phyloP scores from a whole-genome alignment of 805 yeast species.

The Saccharomycopsis capsularis region DNA sequence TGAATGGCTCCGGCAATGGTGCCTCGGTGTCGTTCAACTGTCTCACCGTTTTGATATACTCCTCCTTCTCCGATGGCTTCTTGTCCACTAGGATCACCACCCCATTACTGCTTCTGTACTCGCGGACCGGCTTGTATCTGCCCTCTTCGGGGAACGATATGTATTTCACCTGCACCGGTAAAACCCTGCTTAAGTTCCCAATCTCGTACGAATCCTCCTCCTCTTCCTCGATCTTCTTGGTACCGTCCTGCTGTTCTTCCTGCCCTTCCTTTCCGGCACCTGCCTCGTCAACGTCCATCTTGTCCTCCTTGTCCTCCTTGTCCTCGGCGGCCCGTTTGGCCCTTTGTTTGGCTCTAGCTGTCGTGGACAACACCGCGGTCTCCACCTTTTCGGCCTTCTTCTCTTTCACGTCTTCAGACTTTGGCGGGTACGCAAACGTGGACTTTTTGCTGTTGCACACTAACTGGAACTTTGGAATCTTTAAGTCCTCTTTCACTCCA shows the following conservation, averaged over 20 bases:
- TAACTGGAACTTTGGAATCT: conserved; percentile 76
- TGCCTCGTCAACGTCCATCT: conserved; percentile 37
- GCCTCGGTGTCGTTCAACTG: conserved; percentile 70
- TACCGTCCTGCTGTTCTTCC: conserved; percentile 24
- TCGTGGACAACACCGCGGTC: conserved; percentile 90
- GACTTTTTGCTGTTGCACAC: conserved; percentile 77
- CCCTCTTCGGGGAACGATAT: conserved; percentile 69
- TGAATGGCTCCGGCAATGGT: conserved; percentile 65
- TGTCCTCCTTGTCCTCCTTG: conserved; percentile 47
- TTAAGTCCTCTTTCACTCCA: conserved; percentile 79
- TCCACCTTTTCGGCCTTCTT: conserved; percentile 84
- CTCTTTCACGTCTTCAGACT: conserved; percentile 67
- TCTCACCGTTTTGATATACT: conserved; percentile 74
- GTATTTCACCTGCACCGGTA: conserved; percentile 82
- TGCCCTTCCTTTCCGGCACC: conserved; percentile 28
- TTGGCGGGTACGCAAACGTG: conserved; percentile 84
- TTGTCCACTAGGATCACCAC: conserved; percentile 65
- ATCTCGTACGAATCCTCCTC: conserved; percentile 56
- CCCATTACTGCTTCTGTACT: conserved; percentile 54
- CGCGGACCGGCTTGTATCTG: conserved; percentile 78
- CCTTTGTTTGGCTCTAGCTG: conserved; percentile 89
- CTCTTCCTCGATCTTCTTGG: conserved; percentile 25
- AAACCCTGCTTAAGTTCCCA: conserved; percentile 75
- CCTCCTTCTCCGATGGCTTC: conserved; percentile 51
- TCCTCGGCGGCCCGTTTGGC: conserved; percentile 59